These are phyloP conservation scores for Candida berthetii DNA, from an alignment of 805 yeast species.

Conservation along the genomic window DNA sequence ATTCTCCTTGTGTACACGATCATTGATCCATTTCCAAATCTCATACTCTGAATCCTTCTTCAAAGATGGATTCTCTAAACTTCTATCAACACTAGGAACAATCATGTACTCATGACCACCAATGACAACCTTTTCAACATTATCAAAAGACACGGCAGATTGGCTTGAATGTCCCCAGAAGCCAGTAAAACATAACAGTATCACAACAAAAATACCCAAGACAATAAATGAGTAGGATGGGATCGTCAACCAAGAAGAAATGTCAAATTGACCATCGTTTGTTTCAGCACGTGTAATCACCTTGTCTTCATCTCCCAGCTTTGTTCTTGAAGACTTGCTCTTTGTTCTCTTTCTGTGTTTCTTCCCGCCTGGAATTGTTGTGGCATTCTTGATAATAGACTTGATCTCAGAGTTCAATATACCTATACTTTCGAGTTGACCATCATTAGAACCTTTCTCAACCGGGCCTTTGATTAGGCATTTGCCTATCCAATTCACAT, in stretches of 20 bases:
- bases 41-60: slow-evolving; percentile 14
- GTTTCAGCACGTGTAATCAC: background rate
- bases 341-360: slow-evolving; percentile 12
- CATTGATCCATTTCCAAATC: slow-evolving; percentile 22
- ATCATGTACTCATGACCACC: slow-evolving; percentile 15
- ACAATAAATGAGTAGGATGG: background rate
- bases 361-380: slow-evolving; percentile 5
- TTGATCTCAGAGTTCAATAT: slow-evolving; percentile 37
- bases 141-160: background rate
- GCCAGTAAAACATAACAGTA: background rate
- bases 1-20: background rate
- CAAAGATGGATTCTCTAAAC: slow-evolving; percentile 1
- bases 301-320: slow-evolving; percentile 1
- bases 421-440: slow-evolving; percentile 56
- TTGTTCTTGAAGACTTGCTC: slow-evolving; percentile 6
- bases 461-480: slow-evolving; percentile 74
- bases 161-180: background rate
- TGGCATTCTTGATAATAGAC: slow-evolving; percentile 21
- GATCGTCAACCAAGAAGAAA: background rate
- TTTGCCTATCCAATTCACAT: slow-evolving; percentile 65
- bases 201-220: background rate
- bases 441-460: slow-evolving; percentile 70
- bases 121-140: slow-evolving; percentile 12
- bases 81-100: slow-evolving; percentile 12
- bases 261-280: background rate